phyloP scores from a whole-genome alignment of 768 basidiomycete species.

The Mycena chlorophos region DNA sequence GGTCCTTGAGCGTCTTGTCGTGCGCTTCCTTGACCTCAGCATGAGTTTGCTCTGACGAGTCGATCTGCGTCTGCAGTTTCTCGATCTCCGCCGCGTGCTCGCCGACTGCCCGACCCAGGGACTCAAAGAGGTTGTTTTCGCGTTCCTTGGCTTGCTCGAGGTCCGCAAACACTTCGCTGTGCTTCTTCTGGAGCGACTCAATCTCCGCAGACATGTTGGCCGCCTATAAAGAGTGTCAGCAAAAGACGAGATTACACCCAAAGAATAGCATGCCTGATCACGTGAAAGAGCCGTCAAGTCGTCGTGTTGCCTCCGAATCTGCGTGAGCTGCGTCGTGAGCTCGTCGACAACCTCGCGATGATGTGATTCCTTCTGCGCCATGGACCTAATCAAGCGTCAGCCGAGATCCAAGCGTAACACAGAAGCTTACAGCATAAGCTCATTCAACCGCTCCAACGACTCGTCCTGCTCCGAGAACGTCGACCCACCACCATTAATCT shows the following conservation, averaged over 20 bases:
- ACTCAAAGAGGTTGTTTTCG: conserved; percentile 53
- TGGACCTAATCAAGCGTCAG: conserved; percentile 58
- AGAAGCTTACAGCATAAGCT: conserved; percentile 81
- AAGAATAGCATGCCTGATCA: conserved; percentile 59
- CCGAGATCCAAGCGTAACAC: conserved; percentile 13
- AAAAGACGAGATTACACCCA: not conserved
- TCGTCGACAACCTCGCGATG: conserved; percentile 80
- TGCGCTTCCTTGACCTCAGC: conserved; percentile 53
- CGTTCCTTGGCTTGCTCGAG: conserved; percentile 58
- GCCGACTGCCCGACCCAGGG: conserved; percentile 52
- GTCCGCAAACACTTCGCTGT: conserved; percentile 49
- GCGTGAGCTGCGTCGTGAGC: conserved; percentile 64
- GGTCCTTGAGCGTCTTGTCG: conserved; percentile 51
- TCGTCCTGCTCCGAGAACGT: conserved; percentile 61
- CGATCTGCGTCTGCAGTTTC: conserved; percentile 51
- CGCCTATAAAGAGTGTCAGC: conserved; percentile 43
- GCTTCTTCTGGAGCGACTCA: conserved; percentile 66
- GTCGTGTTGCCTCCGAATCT: conserved; percentile 78
- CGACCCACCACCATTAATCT: conserved; percentile 33
- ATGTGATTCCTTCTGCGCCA: conserved; percentile 94
- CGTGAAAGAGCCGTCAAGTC: conserved; percentile 78
- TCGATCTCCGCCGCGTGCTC: conserved; percentile 51
- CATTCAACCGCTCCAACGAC: conserved; percentile 78
- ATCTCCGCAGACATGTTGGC: conserved; percentile 88
- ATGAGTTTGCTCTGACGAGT: conserved; percentile 46